Conservation (phyloP, 2,329 filamentous ascomycete species). For the Amauroascus verrucosus region DNA sequence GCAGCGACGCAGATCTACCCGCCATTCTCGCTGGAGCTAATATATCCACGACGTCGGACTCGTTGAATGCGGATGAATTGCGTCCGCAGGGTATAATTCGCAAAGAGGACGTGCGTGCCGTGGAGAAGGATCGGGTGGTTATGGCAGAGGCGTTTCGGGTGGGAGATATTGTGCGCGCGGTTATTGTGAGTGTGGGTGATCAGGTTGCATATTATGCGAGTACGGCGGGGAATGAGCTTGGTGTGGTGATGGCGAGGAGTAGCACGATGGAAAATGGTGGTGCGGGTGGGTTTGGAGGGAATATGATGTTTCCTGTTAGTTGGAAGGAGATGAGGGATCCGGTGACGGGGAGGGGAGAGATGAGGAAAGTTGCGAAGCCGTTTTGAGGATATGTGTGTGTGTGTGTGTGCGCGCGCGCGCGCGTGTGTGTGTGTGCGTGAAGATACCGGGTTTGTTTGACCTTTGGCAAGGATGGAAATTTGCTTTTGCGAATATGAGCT, state of each 20-base stretch:
- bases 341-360: constrained; percentile 64
- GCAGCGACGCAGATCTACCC: constrained; percentile 22
- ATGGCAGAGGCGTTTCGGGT: constrained; percentile 86
- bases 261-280: neutral
- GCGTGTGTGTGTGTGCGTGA: no score
- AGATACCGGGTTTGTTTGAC: no score
- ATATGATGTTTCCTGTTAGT: constrained; percentile 83
- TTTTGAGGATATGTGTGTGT: constrained; percentile 45
- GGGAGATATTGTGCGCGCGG: constrained; percentile 79
- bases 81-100: constrained; percentile 73
- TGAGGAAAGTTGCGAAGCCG: constrained; percentile 87
- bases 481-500: no score
- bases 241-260: constrained; percentile 85
- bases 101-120: constrained; percentile 82
- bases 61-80: constrained; percentile 49
- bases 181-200: constrained; percentile 84
- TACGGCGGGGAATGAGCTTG: constrained; percentile 81
- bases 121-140: constrained; percentile 89
- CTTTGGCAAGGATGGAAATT: no score
- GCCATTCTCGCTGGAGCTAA: constrained; percentile 29
- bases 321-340: constrained; percentile 93
- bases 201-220: constrained; percentile 93
- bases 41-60: constrained; percentile 7
- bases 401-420: no score
- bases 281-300: constrained; percentile 55